Evolutionary conservation across 108 stramenopile genomes (phyloP).

Genomic region (Nannochloropsis oceanica): DNA sequence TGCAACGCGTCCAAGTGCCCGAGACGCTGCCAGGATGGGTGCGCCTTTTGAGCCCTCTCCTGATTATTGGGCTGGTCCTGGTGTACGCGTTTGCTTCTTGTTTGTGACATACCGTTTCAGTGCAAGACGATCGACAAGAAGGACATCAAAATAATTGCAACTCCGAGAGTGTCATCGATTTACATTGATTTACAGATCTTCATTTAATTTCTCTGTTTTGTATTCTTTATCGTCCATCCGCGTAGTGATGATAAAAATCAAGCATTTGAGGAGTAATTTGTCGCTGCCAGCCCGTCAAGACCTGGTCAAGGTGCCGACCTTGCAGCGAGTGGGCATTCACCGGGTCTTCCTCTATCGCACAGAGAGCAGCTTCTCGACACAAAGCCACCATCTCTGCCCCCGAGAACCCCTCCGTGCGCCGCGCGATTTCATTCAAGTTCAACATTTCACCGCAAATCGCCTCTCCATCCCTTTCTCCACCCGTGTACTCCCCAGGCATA

Average conservation of each 20-base stretch:
- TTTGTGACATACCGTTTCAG: too few species aligned
- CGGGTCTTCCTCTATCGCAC: conserved; percentile 29
- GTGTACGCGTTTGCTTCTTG: neutral
- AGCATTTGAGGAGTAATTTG: conserved; percentile 37
- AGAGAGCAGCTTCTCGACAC: conserved; percentile 41
- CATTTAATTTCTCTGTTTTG: too few species aligned
- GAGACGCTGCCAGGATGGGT: neutral
- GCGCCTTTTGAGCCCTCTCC: neutral
- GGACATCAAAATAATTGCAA: too few species aligned
- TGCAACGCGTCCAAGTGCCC: neutral
- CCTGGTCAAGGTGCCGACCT: conserved; percentile 12
- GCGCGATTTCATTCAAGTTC: neutral
- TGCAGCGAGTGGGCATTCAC: neutral
- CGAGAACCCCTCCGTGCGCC: conserved; percentile 35
- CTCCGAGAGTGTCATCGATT: too few species aligned
- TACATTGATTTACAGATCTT: too few species aligned
- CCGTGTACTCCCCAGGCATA: conserved; percentile 23
- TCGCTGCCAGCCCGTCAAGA: conserved; percentile 20
- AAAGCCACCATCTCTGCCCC: conserved; percentile 38
- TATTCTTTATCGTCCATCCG: neutral
- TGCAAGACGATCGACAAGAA: too few species aligned
- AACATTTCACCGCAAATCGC: neutral
- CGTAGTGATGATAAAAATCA: conserved; percentile 18
- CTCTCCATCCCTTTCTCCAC: conserved; percentile 11
- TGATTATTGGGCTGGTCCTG: neutral